Evolutionary conservation across 2,329 filamentous ascomycete species (phyloP), one percentile per base, ranked within the genome.

Genomic region (Fusarium musae): DNA sequence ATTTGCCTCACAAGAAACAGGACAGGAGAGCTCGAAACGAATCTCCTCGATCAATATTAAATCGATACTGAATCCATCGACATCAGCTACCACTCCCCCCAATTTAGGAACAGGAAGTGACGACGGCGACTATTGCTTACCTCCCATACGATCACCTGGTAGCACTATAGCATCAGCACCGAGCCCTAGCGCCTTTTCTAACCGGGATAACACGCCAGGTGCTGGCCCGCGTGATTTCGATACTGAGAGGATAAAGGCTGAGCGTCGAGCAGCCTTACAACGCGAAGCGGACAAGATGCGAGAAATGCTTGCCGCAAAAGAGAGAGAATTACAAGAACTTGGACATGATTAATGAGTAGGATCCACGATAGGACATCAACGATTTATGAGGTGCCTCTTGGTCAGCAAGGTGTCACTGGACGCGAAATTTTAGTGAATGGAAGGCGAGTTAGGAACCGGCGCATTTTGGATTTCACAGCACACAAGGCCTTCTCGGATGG

Each of bases 11-110:
- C 77, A 79, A 37, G 83, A 85, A 42, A 75, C 78, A n/a, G 82
- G 83, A 5, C 82, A 84, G 30, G 86, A 89, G 32, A 83, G 82
- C 42, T 82, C 89, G 46, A 87, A 92, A 79, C 89, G 93, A 19
- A 82, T 94, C 8, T 93, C 91, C 23, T 93, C 92, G 6, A 95
- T 95, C 69, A 93, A 92, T 11, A 94, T 95, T 69, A 93, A 91
- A 73, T 93, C 92, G 9, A 92, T 95, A 49, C 83, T 95, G 17
- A 95, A 94, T 71, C 90, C 90, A 6, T 77, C 82, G 21, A 76
- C 71, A 12, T 73, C 71, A n/a, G 72, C 74, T n/a, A 75, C 75
- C 6, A 76, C 75, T 37, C 61, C 74, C 28, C 68, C 74, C 26
- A 73, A 70, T 13, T 70, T 67, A 23, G 63, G 75, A 30, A 67